These are phyloP conservation scores for Meyerozyma sp. DNA, from an alignment of 1,139 yeast genomes.

Conservation along the genomic window DNA sequence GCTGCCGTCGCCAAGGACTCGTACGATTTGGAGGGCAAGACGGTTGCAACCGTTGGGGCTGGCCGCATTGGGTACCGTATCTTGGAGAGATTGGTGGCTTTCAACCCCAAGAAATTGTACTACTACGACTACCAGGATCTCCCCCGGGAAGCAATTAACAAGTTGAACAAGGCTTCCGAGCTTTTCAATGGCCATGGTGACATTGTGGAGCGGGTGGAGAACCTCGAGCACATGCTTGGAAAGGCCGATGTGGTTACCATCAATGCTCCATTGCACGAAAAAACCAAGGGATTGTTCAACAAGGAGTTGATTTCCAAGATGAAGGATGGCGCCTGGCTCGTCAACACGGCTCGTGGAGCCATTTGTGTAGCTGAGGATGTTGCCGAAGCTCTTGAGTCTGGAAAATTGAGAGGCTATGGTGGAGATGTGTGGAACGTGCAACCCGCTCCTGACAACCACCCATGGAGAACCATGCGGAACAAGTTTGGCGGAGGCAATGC, in stretches of 20 bases:
- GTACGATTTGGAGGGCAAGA: constrained; percentile 72
- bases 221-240: constrained; percentile 61
- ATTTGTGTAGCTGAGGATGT: constrained; percentile 69
- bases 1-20: constrained; percentile 73
- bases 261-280: constrained; percentile 74
- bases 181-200: constrained; percentile 32
- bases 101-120: constrained; percentile 27
- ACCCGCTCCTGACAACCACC: constrained; percentile 73
- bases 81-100: constrained; percentile 66
- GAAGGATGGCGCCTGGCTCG: constrained; percentile 74
- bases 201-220: constrained; percentile 55
- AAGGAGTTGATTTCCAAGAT: constrained; percentile 63
- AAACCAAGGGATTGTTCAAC: constrained; percentile 62
- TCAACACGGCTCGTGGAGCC: constrained; percentile 85
- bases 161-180: constrained; percentile 37
- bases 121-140: constrained; percentile 66
- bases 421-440: constrained; percentile 84
- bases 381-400: constrained; percentile 65
- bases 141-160: constrained; percentile 51
- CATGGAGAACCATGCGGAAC: constrained; percentile 70
- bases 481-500: constrained; percentile 73
- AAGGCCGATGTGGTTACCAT: constrained; percentile 72
- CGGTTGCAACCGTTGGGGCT: constrained; percentile 71
- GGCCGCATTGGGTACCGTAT: constrained; percentile 56
- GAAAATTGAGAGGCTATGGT: constrained; percentile 73